A percentile compares a stretch with the other conserved stretches of the same genome.
Conservation (phyloP, 2,329 filamentous ascomycete genomes). For the Teratosphaeria zuluensis region DNA sequence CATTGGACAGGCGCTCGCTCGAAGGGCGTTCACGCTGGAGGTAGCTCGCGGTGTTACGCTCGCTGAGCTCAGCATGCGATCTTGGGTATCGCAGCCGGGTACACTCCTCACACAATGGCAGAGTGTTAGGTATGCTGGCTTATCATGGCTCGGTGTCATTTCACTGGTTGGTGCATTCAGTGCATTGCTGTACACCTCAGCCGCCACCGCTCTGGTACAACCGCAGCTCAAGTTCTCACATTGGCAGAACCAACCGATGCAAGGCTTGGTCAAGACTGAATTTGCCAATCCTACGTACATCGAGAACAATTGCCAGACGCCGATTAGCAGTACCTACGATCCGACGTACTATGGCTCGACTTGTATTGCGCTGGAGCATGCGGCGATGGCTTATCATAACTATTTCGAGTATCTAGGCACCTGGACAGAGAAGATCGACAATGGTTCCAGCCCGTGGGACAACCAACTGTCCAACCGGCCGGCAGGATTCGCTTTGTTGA, state of each 20-base stretch:
- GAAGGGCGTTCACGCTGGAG: constrained; percentile 52
- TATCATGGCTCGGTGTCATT: constrained; percentile 54
- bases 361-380: constrained; percentile 61
- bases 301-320: constrained; percentile 48
- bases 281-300: constrained; percentile 57
- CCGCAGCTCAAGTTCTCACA: constrained; percentile 57
- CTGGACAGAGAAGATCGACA: constrained; percentile 43
- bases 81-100: constrained; percentile 52
- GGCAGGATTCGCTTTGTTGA: constrained; percentile 51
- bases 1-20: constrained; percentile 64
- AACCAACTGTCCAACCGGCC: constrained; percentile 40
- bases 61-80: constrained; percentile 68
- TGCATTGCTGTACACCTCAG: constrained; percentile 66
- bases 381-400: constrained; percentile 61
- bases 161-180: constrained; percentile 56
- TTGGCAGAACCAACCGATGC: constrained; percentile 41
- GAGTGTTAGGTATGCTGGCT: constrained; percentile 52
- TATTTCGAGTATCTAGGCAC: constrained; percentile 40
- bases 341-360: constrained; percentile 41
- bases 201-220: constrained; percentile 64
- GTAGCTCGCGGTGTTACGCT: constrained; percentile 53
- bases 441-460: constrained; percentile 35
- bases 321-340: constrained; percentile 35
- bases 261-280: constrained; percentile 48
- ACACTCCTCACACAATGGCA: constrained; percentile 61